These are phyloP conservation scores for Fagus crenata DNA, from an alignment of 306 rosid species.

Conservation along the genomic window DNA sequence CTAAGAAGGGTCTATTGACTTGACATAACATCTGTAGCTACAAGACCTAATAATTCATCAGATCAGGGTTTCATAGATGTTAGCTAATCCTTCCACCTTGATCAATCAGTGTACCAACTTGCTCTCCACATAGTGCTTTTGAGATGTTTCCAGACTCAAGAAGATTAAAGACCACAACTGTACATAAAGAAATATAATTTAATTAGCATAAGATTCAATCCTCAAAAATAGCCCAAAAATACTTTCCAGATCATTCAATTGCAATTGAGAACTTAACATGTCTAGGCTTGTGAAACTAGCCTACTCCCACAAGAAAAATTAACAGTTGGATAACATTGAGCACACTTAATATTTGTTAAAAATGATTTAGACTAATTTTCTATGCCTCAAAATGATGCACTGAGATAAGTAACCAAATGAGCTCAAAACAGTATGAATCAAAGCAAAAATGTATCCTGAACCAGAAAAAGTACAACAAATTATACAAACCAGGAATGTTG, in stretches of 20 bases:
- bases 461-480: conserved; percentile 2
- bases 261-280: not conserved
- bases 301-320: not conserved
- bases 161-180: conserved; percentile 65
- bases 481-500: conserved; percentile 63
- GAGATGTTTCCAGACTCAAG: conserved; percentile 70
- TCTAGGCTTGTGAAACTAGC: not conserved
- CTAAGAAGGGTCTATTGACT: conserved; percentile 2
- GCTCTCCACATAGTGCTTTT: conserved; percentile 69
- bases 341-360: not conserved
- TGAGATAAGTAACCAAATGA: not conserved
- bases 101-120: conserved; percentile 65
- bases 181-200: not conserved
- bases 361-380: not conserved
- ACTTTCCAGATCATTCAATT: conserved; percentile 14
- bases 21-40: conserved; percentile 13
- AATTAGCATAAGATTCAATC: not conserved
- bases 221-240: not conserved
- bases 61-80: not conserved
- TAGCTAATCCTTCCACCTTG: conserved; percentile 56
- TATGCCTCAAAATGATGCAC: not conserved
- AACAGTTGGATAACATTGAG: not conserved
- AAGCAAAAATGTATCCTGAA: not conserved
- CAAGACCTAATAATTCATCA: conserved; percentile 19
- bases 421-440: not conserved